Percentiles rank a stretch among this genome's conserved stretches.
These are phyloP conservation scores for Xylariaceae sp. DNA, from an alignment of 2,329 filamentous ascomycete species.

Conservation along the genomic window DNA sequence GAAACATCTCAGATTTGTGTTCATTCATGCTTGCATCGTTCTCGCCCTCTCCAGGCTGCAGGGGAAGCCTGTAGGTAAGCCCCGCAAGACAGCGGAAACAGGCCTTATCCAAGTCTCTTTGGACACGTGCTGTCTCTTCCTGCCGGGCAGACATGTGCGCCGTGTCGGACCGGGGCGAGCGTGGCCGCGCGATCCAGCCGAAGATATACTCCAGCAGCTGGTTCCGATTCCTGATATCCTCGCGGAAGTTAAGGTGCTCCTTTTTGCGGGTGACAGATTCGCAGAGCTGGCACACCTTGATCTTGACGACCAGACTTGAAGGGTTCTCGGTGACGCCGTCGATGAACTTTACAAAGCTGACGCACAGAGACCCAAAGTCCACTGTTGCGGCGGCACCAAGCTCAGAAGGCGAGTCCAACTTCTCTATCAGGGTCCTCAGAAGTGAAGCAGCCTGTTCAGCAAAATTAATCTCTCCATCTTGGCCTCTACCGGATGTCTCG, in stretches of 20 bases:
- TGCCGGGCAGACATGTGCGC: conserved; percentile 38
- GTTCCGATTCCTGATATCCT: conserved; percentile 64
- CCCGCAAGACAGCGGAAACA: conserved; percentile 61
- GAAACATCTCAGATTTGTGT: conserved; percentile 65
- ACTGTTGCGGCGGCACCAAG: conserved; percentile 57
- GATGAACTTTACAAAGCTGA: conserved; percentile 63
- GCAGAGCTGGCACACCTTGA: conserved; percentile 62
- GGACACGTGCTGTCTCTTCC: conserved; percentile 54
- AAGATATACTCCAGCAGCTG: conserved; percentile 64
- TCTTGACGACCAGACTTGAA: conserved; percentile 58
- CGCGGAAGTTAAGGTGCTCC: conserved; percentile 61
- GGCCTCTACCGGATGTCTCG: conserved; percentile 44
- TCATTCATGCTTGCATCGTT: conserved; percentile 62
- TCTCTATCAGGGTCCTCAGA: conserved; percentile 58
- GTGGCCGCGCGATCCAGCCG: conserved; percentile 60
- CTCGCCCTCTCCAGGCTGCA: conserved; percentile 61
- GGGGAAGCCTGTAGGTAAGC: conserved; percentile 59
- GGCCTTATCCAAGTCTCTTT: conserved; percentile 61
- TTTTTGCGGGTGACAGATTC: conserved; percentile 61
- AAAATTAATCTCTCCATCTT: conserved; percentile 59
- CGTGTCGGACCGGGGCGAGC: conserved; percentile 43
- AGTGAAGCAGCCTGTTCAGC: conserved; percentile 62
- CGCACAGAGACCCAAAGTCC: conserved; percentile 56
- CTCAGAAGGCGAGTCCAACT: conserved; percentile 58
- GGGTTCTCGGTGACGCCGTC: conserved; percentile 52